Conservation (phyloP, 352 stramenopile genomes). For the Phytopythium vexans region DNA sequence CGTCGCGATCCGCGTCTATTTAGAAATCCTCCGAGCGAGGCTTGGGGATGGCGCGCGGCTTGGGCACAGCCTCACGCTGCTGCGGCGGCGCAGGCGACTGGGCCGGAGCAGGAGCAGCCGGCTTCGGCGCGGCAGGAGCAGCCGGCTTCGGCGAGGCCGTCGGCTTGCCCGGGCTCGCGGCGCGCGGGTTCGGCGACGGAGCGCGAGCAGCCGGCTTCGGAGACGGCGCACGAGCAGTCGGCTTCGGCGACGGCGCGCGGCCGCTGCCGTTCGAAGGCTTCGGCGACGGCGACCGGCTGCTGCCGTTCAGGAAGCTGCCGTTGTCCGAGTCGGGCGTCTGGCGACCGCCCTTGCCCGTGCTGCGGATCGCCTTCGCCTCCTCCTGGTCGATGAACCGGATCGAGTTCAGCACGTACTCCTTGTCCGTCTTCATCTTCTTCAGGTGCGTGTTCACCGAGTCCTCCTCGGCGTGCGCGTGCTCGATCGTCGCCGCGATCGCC, state of each 20-base stretch:
- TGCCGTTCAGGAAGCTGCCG: slow-evolving; percentile 40
- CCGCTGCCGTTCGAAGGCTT: slow-evolving; percentile 12
- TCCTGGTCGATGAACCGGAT: slow-evolving; percentile 89
- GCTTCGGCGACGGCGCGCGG: slow-evolving; percentile 17
- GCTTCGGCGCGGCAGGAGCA: slow-evolving; percentile 4
- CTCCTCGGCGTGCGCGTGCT: slow-evolving; percentile 59
- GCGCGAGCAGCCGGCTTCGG: slow-evolving; percentile 10
- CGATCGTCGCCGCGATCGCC: slow-evolving; percentile 50
- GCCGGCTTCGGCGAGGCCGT: slow-evolving; percentile 6
- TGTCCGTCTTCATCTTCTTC: slow-evolving; percentile 86
- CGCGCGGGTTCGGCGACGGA: slow-evolving; percentile 2
- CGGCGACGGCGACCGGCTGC: slow-evolving; percentile 27
- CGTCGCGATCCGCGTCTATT: slow-evolving; percentile 10
- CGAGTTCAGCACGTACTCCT: slow-evolving; percentile 88
- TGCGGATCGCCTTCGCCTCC: slow-evolving; percentile 84
- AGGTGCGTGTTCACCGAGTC: slow-evolving; percentile 57
- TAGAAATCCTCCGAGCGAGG: slow-evolving; percentile 43
- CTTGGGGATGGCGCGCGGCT: slow-evolving; percentile 19
- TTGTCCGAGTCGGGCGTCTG: slow-evolving; percentile 53
- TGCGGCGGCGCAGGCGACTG: background rate
- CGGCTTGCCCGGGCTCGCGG: slow-evolving; percentile 12
- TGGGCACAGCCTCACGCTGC: slow-evolving; percentile 7
- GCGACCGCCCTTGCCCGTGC: slow-evolving; percentile 67
- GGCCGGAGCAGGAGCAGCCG: slow-evolving; percentile 14
- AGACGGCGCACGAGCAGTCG: slow-evolving; percentile 15